Evolutionary conservation across 176 grass and related monocot species (phyloP).

Genomic region (Melocanna baccifera): DNA sequence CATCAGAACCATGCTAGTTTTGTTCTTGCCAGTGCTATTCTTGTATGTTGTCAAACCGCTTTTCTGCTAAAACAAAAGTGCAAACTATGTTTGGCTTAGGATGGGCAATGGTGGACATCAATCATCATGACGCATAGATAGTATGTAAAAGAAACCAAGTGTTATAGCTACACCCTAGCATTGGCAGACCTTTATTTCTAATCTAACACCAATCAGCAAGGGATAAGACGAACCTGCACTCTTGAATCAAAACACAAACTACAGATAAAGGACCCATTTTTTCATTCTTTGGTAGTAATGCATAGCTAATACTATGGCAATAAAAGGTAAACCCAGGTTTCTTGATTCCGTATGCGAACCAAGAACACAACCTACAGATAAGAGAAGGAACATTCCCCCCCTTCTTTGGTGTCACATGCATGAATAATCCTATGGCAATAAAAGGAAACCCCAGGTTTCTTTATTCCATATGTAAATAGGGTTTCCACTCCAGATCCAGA

Average conservation of each 20-base stretch:
- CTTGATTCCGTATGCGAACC: not conserved
- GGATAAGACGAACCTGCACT: not conserved
- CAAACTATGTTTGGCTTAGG: not conserved
- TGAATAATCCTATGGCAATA: not conserved
- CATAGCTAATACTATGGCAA: not conserved
- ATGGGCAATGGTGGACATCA: not conserved
- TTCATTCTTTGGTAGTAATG: not conserved
- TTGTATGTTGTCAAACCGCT: not conserved
- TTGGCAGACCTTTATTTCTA: not conserved
- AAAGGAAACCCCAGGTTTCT: not conserved
- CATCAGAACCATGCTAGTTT: not conserved
- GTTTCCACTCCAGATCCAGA: constrained; percentile 28
- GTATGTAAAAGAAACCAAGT: not conserved
- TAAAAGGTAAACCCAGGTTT: not conserved
- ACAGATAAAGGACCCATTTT: not conserved
- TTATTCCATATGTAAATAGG: not conserved
- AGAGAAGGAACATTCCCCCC: not conserved
- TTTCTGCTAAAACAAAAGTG: not conserved
- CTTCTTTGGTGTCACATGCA: not conserved
- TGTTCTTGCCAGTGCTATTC: not conserved
- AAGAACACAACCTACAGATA: not conserved
- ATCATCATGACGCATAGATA: not conserved
- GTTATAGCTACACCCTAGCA: not conserved
- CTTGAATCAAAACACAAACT: not conserved
- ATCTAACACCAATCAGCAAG: not conserved